Conservation (phyloP, 2,329 filamentous ascomycete genomes). For the Tolypocladium pustulatum region DNA sequence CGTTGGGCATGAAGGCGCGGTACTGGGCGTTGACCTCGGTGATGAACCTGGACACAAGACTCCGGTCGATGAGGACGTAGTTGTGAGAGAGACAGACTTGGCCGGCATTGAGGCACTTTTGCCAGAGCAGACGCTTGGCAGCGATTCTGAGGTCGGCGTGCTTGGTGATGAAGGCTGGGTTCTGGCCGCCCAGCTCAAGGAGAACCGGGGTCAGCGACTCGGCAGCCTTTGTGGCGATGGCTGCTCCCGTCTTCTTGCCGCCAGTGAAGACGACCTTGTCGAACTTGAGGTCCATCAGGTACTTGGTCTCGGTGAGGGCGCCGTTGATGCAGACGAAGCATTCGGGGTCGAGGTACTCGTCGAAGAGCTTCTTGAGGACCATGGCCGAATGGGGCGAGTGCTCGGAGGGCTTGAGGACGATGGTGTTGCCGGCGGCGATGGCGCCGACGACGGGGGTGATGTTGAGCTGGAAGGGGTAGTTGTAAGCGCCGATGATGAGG, state of each 20-base stretch:
- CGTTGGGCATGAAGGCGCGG: slow-evolving; percentile 74
- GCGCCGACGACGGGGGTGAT: slow-evolving; percentile 75
- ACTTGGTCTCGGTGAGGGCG: slow-evolving; percentile 66
- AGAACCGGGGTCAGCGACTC: slow-evolving; percentile 78
- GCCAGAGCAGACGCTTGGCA: slow-evolving; percentile 78
- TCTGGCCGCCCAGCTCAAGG: slow-evolving; percentile 83
- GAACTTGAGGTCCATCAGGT: slow-evolving; percentile 80
- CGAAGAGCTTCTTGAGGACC: slow-evolving; percentile 68
- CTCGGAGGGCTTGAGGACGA: slow-evolving; percentile 85
- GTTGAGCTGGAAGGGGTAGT: slow-evolving; percentile 79
- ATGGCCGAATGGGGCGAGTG: slow-evolving; percentile 65
- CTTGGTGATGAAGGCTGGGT: slow-evolving; percentile 85
- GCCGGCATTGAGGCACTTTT: slow-evolving; percentile 75
- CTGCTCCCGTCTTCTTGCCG: slow-evolving; percentile 65
- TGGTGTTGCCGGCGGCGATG: slow-evolving; percentile 85
- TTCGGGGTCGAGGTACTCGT: slow-evolving; percentile 63
- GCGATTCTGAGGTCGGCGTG: slow-evolving; percentile 71
- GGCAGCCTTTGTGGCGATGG: slow-evolving; percentile 83
- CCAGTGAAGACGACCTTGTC: slow-evolving; percentile 99
- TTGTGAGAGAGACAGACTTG: slow-evolving; percentile 92
- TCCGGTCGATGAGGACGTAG: slow-evolving; percentile 75
- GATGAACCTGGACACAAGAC: slow-evolving; percentile 61
- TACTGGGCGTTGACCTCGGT: slow-evolving; percentile 61
- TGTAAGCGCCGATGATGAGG: slow-evolving; percentile 86
- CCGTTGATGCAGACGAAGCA: slow-evolving; percentile 76